phyloP scores from a whole-genome alignment of 2,329 filamentous ascomycete species.

The Bertia moriformis region DNA sequence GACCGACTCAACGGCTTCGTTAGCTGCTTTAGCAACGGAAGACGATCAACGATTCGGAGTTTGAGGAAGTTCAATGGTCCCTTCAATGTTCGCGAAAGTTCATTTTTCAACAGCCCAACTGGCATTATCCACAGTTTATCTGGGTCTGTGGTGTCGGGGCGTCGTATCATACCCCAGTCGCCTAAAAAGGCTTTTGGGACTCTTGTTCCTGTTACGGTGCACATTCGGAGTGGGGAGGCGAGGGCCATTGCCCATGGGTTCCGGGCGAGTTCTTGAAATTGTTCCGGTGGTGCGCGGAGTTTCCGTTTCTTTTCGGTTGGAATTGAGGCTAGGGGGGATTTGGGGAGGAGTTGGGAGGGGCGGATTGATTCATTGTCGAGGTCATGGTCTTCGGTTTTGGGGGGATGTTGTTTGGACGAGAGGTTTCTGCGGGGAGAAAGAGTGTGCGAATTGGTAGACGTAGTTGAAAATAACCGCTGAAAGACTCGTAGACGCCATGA shows the following conservation, averaged over 20 bases:
- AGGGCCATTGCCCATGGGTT: conserved; percentile 24
- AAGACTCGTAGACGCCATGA: conserved; percentile 15
- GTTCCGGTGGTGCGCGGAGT: not conserved
- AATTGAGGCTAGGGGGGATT: conserved; percentile 16
- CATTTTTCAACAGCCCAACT: conserved; percentile 13
- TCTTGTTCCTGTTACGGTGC: conserved; percentile 13
- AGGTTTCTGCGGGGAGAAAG: too few species aligned
- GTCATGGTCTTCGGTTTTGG: conserved; percentile 2
- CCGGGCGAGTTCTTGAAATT: conserved; percentile 4
- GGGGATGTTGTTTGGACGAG: conserved; percentile 1
- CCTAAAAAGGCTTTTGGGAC: conserved; percentile 16
- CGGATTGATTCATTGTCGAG: conserved; percentile 1
- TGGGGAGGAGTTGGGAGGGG: conserved; percentile 16
- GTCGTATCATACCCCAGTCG: conserved; percentile 17
- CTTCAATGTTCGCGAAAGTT: not conserved
- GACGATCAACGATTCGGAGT: conserved; percentile 13
- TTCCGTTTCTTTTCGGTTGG: conserved; percentile 3
- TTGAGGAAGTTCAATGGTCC: not conserved
- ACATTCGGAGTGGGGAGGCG: conserved; percentile 18
- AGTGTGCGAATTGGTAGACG: too few species aligned
- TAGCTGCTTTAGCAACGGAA: conserved; percentile 10
- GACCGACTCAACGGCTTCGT: conserved; percentile 5
- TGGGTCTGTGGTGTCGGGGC: conserved; percentile 10
- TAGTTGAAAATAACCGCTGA: conserved; percentile 8
- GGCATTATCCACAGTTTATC: conserved; percentile 16